Conservation (phyloP, 306 rosid genomes). For the Quercus alba region DNA sequence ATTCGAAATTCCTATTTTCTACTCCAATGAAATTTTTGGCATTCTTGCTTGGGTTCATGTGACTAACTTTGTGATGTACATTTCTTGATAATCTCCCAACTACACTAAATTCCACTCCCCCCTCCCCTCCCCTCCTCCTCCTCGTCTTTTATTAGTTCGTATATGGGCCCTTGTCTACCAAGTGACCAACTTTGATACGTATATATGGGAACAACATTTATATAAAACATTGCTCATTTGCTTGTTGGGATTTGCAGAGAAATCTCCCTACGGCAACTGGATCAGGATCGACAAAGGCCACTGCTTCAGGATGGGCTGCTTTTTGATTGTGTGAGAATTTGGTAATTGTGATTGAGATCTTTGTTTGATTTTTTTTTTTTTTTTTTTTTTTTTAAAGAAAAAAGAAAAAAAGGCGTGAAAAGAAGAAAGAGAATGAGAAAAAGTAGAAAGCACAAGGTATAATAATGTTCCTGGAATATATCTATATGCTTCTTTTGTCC, state of each 20-base stretch:
- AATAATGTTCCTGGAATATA: slow-evolving; percentile 41
- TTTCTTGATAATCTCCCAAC: neutral
- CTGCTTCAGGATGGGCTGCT: slow-evolving; percentile 98
- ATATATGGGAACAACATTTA: neutral
- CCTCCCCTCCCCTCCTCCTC: rapidly evolving
- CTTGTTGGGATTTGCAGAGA: slow-evolving; percentile 49
- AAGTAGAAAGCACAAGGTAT: slow-evolving; percentile 34
- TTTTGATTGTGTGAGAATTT: slow-evolving; percentile 64
- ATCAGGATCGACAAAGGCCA: slow-evolving; percentile 56
- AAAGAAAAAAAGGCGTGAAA: slow-evolving; percentile 18
- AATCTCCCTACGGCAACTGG: slow-evolving; percentile 65
- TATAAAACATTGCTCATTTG: neutral
- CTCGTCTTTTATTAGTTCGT: neutral
- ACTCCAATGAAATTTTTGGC: neutral
- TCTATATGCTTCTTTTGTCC: slow-evolving; percentile 18
- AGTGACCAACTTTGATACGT: neutral
- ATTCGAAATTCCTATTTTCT: neutral
- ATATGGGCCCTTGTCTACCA: neutral
- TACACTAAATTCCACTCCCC: neutral
- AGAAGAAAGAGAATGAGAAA: slow-evolving; percentile 21
- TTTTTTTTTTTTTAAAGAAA: slow-evolving; percentile 17
- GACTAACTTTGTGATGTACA: neutral
- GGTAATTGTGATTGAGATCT: slow-evolving; percentile 40
- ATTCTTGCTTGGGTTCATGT: neutral
- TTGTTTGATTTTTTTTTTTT: slow-evolving; percentile 26